Evolutionary conservation across 108 stramenopile genomes (phyloP), one percentile per base, ranked within the genome.

Genomic region (Cylindrotheca fusiformis): DNA sequence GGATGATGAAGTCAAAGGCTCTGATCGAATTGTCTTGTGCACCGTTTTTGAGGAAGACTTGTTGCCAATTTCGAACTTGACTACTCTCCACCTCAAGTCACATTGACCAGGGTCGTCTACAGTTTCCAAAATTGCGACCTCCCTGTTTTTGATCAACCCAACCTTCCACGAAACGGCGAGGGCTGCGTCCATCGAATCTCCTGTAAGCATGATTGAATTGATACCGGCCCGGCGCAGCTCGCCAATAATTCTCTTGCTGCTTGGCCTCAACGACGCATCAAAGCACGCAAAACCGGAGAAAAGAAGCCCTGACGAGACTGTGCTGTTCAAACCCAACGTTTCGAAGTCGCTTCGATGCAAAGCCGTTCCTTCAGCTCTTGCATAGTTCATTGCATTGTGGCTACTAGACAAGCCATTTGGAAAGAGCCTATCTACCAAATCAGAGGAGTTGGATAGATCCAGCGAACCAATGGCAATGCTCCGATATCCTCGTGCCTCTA

Each of bases 221-320:
- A 81, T 68, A 19, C 72, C 76, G 23, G 74, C 80, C 22, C 29
- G 24, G 36, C 64, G 53, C 4, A 87, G 63, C 41, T 80, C 79
- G 6, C 58, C 8, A 3, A 87, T 55, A 14, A 87, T 71, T 57
- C 86, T 59, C 10, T 57, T 53, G 24, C 75, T 79, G 30, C 73
- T 71, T n/a, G 67, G 65, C 17, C 86, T 67, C 10, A 80, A 48
- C n/a, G 79, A 71, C 12, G 86, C 82, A 53, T 78, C 65, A 58
- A 87, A 87, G 30, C 69, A 79, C 47, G 80, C 77, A 69, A 87
- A 69, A 3, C 86, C 86, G 10, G 64, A 51, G 56, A 82, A 77
- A 4, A 32, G 24, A 32, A 72, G 30, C 18, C 32, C 32, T 28
- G 19, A 54, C n/a, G 44, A 8, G n/a, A 6, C 44, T 18, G 21